phyloP scores from a whole-genome alignment of 2,329 filamentous ascomycete genomes.

The Phialocephala subalpina region DNA sequence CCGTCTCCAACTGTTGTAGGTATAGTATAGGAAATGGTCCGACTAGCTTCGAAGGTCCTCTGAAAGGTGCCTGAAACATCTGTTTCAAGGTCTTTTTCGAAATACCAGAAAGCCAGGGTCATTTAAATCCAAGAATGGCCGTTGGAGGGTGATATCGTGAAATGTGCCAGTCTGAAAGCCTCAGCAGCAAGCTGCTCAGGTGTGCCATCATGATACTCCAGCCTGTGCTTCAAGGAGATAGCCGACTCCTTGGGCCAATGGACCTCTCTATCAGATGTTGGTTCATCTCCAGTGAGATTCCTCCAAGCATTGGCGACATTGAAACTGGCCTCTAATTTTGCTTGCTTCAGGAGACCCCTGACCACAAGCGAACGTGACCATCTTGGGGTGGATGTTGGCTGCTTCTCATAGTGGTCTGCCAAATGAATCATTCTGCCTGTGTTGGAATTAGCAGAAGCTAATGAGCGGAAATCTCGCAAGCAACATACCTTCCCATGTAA shows the following conservation, averaged over 20 bases:
- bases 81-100: too few relatives aligned
- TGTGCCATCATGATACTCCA: slow-evolving; percentile 31
- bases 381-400: slow-evolving; percentile 19
- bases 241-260: slow-evolving; percentile 31
- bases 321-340: slow-evolving; percentile 23
- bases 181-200: slow-evolving; percentile 23
- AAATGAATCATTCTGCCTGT: slow-evolving; percentile 35
- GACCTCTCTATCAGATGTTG: slow-evolving; percentile 22
- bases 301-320: slow-evolving; percentile 32
- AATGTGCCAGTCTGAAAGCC: slow-evolving; percentile 21
- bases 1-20: too few relatives aligned
- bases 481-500: slow-evolving; percentile 36
- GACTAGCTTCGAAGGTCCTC: too few relatives aligned
- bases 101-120: too few relatives aligned
- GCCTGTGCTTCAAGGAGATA: slow-evolving; percentile 26
- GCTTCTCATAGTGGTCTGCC: slow-evolving; percentile 37
- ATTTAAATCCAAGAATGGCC: background rate
- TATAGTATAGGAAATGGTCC: too few relatives aligned
- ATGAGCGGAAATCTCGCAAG: background rate
- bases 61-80: too few relatives aligned
- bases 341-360: slow-evolving; percentile 36
- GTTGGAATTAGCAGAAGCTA: background rate
- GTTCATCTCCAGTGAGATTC: slow-evolving; percentile 9
- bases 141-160: background rate
- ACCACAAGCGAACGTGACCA: slow-evolving; percentile 35